These are phyloP conservation scores for Diospyros lotus DNA, from an alignment of 148 eudicot species.

Conservation along the genomic window DNA sequence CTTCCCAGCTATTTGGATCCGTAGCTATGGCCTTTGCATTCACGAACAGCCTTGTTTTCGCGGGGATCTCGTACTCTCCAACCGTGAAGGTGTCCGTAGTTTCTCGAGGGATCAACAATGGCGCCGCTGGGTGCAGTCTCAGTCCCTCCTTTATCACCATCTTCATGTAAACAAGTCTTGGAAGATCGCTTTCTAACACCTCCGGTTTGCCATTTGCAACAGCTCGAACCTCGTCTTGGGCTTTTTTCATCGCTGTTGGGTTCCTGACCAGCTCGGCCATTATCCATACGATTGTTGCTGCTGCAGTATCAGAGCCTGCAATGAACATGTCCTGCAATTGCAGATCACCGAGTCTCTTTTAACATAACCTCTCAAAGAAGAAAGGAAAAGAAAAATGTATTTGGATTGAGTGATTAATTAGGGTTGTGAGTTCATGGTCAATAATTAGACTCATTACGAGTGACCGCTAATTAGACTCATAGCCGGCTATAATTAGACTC, in stretches of 20 bases:
- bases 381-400: no score
- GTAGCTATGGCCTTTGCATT: conserved; percentile 67
- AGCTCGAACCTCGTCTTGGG: conserved; percentile 47
- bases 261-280: conserved; percentile 51
- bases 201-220: conserved; percentile 24
- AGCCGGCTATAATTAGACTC: no score
- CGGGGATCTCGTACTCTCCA: conserved; percentile 40
- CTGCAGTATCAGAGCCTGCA: conserved; percentile 57
- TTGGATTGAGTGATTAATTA: no score
- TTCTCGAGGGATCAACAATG: conserved; percentile 56
- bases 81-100: conserved; percentile 37
- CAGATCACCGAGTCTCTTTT: not conserved
- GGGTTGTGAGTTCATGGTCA: no score
- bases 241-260: conserved; percentile 39
- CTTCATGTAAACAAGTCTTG: conserved; percentile 42
- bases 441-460: no score
- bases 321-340: conserved; percentile 57
- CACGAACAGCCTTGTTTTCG: conserved; percentile 37
- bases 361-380: no score
- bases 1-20: conserved; percentile 44
- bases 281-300: conserved; percentile 48
- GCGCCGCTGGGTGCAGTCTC: conserved; percentile 52
- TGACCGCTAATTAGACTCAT: no score
- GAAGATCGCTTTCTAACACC: conserved; percentile 40
- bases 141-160: conserved; percentile 50